Conservation (phyloP, 768 basidiomycete genomes). For the Leccinum aurantiacum region DNA sequence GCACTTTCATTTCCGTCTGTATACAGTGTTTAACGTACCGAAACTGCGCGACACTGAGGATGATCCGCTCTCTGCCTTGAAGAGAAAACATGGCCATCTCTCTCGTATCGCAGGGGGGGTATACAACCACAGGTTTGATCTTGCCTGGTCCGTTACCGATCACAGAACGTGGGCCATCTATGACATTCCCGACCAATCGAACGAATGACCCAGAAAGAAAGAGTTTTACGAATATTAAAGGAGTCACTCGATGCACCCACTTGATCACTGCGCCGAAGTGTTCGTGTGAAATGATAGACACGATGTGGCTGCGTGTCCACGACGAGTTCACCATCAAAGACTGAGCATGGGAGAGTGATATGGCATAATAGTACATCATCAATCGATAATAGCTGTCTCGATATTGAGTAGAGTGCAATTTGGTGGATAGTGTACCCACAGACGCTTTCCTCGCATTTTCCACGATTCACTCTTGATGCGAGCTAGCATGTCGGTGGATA, state of each 20-base stretch:
- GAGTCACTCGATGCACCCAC: constrained; percentile 41
- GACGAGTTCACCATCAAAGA: constrained; percentile 94
- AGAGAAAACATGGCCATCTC: constrained; percentile 62
- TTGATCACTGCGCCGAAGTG: constrained; percentile 49
- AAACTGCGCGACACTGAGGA: constrained; percentile 93
- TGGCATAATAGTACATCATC: constrained; percentile 81
- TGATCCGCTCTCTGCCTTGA: constrained; percentile 54
- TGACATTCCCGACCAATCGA: not conserved
- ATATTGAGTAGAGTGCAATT: not conserved
- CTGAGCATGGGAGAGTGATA: constrained; percentile 66
- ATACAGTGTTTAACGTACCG: constrained; percentile 47
- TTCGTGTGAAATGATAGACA: constrained; percentile 61
- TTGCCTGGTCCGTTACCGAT: not conserved
- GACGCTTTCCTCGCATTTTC: constrained; percentile 25
- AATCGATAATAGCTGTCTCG: constrained; percentile 77
- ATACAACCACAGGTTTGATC: constrained; percentile 52
- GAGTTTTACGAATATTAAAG: constrained; percentile 41
- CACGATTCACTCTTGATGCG: constrained; percentile 52
- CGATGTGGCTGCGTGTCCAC: constrained; percentile 88
- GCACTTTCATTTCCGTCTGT: not conserved
- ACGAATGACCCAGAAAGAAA: constrained; percentile 10
- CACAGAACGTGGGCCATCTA: constrained; percentile 1
- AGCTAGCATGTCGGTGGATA: constrained; percentile 90
- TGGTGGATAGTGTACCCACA: constrained; percentile 17
- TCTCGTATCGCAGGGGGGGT: constrained; percentile 89